Evolutionary conservation across 768 basidiomycete species (phyloP).

Genomic region (Fibroporia radiculosa): DNA sequence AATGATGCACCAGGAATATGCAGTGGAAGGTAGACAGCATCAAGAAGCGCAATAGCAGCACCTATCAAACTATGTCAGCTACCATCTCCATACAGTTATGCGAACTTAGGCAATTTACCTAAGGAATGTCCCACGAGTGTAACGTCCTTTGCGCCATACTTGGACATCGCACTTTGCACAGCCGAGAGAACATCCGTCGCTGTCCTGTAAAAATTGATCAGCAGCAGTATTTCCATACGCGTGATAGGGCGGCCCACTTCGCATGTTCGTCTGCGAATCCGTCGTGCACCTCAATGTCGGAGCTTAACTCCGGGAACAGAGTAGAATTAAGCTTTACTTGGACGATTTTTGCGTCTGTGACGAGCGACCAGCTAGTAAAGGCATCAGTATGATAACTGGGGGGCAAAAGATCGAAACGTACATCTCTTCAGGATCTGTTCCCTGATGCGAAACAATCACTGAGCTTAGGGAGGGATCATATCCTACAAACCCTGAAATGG

Average conservation of each 20-base stretch:
- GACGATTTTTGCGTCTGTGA: conserved; percentile 37
- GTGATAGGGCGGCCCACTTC: conserved; percentile 23
- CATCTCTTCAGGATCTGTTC: conserved; percentile 27
- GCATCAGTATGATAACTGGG: neutral
- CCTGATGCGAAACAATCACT: conserved; percentile 32
- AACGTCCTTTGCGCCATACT: conserved; percentile 28
- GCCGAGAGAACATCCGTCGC: conserved; percentile 36
- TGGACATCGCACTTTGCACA: conserved; percentile 32
- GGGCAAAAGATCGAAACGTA: conserved; percentile 6
- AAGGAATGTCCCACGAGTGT: conserved; percentile 40
- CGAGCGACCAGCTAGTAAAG: conserved; percentile 22
- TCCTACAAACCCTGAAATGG: conserved; percentile 52
- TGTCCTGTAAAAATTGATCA: conserved; percentile 21
- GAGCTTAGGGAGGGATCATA: conserved; percentile 32
- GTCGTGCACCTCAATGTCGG: conserved; percentile 33
- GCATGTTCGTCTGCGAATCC: conserved; percentile 43
- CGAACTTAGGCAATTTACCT: conserved; percentile 13
- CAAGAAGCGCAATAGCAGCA: conserved; percentile 45
- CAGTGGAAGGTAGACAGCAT: conserved; percentile 45
- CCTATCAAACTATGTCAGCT: conserved; percentile 21
- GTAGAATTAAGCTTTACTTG: conserved; percentile 25
- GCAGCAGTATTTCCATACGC: neutral
- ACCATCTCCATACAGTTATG: neutral
- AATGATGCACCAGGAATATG: conserved; percentile 32
- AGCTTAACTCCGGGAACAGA: conserved; percentile 44